Percentiles rank a stretch among this genome's conserved stretches.
These are phyloP conservation scores for Fomitopsis schrenkii DNA, from an alignment of 1,284 basidiomycete genomes.

Conservation along the genomic window DNA sequence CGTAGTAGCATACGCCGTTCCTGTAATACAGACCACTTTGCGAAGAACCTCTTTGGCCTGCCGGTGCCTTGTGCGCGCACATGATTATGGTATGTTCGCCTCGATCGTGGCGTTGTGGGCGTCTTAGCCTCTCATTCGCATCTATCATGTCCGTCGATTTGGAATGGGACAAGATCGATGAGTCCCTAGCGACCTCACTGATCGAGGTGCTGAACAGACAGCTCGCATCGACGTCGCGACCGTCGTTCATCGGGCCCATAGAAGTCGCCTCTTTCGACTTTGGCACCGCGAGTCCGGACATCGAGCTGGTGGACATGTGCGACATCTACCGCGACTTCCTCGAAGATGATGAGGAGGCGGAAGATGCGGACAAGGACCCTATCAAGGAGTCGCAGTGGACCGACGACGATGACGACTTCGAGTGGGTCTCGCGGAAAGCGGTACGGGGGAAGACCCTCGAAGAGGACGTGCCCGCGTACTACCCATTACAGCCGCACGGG, in stretches of 20 bases:
- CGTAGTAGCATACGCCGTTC: slow-evolving; percentile 16
- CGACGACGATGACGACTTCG: slow-evolving; percentile 53
- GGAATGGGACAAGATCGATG: slow-evolving; percentile 73
- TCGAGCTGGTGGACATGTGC: slow-evolving; percentile 87
- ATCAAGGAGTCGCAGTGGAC: slow-evolving; percentile 51
- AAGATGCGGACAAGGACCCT: slow-evolving; percentile 30
- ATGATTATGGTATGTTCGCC: background rate
- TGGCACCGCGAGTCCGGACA: slow-evolving; percentile 77
- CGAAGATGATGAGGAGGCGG: slow-evolving; percentile 74
- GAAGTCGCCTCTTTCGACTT: slow-evolving; percentile 85
- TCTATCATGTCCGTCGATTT: slow-evolving; percentile 74
- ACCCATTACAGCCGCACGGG: slow-evolving; percentile 61
- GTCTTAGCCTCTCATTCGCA: background rate
- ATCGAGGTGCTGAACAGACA: slow-evolving; percentile 80
- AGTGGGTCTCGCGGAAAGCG: slow-evolving; percentile 72
- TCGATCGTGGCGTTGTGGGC: background rate
- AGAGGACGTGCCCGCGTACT: slow-evolving; percentile 59
- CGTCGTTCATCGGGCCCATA: slow-evolving; percentile 93
- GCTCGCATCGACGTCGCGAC: slow-evolving; percentile 65
- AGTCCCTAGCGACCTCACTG: slow-evolving; percentile 66
- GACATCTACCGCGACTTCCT: slow-evolving; percentile 95
- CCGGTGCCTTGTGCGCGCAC: background rate
- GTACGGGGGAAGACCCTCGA: slow-evolving; percentile 40
- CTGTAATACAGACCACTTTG: slow-evolving; percentile 15
- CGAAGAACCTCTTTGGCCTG: background rate